Conservation (phyloP, 1,284 basidiomycete genomes). For the Leccinum solheimii region DNA sequence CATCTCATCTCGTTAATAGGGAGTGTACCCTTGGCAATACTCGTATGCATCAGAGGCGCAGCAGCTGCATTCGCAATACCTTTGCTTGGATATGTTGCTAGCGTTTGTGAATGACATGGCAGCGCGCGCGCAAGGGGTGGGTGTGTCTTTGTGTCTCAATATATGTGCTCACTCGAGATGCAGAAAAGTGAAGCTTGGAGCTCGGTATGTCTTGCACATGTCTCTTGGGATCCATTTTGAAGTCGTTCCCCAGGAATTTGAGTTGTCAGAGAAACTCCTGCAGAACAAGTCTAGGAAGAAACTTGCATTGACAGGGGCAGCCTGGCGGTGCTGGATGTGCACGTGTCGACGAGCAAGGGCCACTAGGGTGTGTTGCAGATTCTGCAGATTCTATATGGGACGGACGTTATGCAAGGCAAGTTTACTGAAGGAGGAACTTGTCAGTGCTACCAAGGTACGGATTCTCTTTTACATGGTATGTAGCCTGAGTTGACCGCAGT, state of each 20-base stretch:
- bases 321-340: conserved; percentile 20
- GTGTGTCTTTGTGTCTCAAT: conserved; percentile 33
- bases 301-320: conserved; percentile 81
- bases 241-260: conserved; percentile 46
- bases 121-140: conserved; percentile 68
- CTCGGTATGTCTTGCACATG: conserved; percentile 40
- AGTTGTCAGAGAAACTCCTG: conserved; percentile 59
- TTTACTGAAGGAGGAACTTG: too few species aligned
- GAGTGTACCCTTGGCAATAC: conserved; percentile 70
- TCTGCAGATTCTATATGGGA: too few species aligned
- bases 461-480: too few species aligned
- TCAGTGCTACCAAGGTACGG: too few species aligned
- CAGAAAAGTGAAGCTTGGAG: conserved; percentile 58
- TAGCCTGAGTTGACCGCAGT: too few species aligned
- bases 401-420: too few species aligned
- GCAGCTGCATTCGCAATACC: conserved; percentile 78
- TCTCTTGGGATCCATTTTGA: background rate
- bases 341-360: too few species aligned
- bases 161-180: conserved; percentile 28
- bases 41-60: conserved; percentile 66
- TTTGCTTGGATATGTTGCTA: conserved; percentile 88
- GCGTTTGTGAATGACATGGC: conserved; percentile 90
- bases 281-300: conserved; percentile 85
- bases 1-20: conserved; percentile 43
- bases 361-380: too few species aligned